Evolutionary conservation across 257 asterid species (phyloP).

Genomic region (Coffea canephora): DNA sequence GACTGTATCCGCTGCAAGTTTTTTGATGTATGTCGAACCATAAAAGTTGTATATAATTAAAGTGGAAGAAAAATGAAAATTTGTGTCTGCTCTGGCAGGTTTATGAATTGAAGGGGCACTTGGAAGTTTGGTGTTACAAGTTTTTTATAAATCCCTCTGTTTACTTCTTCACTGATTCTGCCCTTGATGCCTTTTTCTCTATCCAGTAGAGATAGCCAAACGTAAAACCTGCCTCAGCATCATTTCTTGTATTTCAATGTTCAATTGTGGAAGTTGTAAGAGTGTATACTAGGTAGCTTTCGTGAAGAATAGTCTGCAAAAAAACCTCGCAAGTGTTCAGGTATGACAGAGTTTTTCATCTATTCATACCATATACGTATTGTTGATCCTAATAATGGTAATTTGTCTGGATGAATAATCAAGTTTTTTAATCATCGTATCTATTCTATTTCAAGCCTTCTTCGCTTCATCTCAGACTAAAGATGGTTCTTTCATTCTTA

Average conservation of each 20-base stretch:
- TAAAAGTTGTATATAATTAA: neutral
- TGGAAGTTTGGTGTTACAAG: neutral
- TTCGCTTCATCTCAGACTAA: neutral
- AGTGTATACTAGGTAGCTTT: neutral
- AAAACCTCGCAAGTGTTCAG: neutral
- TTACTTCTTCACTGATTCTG: neutral
- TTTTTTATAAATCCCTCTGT: neutral
- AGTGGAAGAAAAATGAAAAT: neutral
- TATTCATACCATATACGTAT: neutral
- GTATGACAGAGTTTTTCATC: neutral
- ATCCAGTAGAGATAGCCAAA: neutral
- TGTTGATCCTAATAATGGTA: neutral
- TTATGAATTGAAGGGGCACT: constrained; percentile 4
- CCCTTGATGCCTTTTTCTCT: neutral
- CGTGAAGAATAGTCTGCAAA: neutral
- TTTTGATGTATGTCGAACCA: neutral
- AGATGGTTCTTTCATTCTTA: neutral
- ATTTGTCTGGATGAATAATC: neutral
- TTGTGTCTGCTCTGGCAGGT: neutral
- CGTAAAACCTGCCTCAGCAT: neutral
- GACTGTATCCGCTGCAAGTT: neutral
- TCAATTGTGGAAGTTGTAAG: neutral
- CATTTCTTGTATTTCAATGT: neutral
- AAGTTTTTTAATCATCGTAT: neutral
- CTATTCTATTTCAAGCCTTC: neutral